phyloP scores from a whole-genome alignment of 2,329 filamentous ascomycete genomes.

The Berkeleyomyces basicola region DNA sequence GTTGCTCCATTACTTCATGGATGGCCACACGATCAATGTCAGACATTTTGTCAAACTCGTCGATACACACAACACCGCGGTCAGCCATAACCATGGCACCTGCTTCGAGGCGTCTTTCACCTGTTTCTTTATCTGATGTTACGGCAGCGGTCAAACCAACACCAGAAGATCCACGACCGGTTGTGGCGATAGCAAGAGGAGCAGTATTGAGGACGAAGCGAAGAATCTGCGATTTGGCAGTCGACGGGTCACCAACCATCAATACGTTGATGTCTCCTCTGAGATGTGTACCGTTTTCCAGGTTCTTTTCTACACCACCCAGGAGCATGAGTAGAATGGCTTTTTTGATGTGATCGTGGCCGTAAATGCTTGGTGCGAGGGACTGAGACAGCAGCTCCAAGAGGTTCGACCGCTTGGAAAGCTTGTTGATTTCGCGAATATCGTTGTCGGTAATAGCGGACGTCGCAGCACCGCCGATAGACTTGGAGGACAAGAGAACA shows the following conservation, averaged over 20 bases:
- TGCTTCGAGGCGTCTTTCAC: slow-evolving; percentile 82
- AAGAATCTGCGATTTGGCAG: slow-evolving; percentile 93
- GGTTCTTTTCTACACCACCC: slow-evolving; percentile 93
- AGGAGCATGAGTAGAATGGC: slow-evolving; percentile 90
- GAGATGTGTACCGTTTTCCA: slow-evolving; percentile 94
- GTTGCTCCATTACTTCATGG: slow-evolving; percentile 99
- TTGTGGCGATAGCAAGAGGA: slow-evolving; percentile 89
- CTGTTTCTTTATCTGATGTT: slow-evolving; percentile 92
- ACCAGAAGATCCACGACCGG: slow-evolving; percentile 87
- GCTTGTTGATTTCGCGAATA: slow-evolving; percentile 96
- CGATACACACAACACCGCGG: slow-evolving; percentile 93
- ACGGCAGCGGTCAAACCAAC: slow-evolving; percentile 96
- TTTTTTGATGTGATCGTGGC: slow-evolving; percentile 95
- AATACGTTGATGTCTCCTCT: slow-evolving; percentile 98
- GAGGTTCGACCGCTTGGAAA: slow-evolving; percentile 84
- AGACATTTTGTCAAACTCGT: slow-evolving; percentile 99
- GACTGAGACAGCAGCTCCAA: slow-evolving; percentile 90
- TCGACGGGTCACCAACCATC: slow-evolving; percentile 97
- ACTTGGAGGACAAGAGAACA: slow-evolving; percentile 87
- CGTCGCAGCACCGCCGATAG: slow-evolving; percentile 81
- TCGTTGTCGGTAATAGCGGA: slow-evolving; percentile 89
- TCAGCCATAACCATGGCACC: slow-evolving; percentile 98
- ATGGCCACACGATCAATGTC: slow-evolving; percentile 96
- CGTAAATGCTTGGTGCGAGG: slow-evolving; percentile 88
- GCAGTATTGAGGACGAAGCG: slow-evolving; percentile 96